Evolutionary conservation across 2,329 filamentous ascomycete genomes (phyloP).

Genomic region (Fusarium setosum): DNA sequence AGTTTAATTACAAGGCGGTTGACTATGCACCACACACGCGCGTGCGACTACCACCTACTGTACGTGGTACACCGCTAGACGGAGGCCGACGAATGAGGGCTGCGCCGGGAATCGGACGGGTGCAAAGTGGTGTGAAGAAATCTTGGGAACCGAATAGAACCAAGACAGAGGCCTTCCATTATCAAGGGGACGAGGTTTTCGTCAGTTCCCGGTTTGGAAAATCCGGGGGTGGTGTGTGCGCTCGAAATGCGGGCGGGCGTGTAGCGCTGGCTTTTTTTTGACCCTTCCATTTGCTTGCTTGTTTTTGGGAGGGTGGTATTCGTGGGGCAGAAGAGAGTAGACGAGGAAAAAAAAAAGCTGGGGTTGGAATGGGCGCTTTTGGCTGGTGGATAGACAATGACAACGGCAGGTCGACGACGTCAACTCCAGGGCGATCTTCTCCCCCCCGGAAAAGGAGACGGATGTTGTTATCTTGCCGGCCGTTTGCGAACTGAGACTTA

Average conservation of each 20-base stretch:
- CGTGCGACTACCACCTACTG: slow-evolving; percentile 10
- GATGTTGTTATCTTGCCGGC: slow-evolving; percentile 10
- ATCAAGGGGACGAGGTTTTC: no score
- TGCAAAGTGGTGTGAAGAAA: slow-evolving; percentile 34
- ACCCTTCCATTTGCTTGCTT: slow-evolving; percentile 6
- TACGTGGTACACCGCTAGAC: slow-evolving; percentile 38
- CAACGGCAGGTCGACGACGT: slow-evolving; percentile 27
- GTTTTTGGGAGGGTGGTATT: slow-evolving; percentile 33
- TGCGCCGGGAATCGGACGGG: slow-evolving; percentile 28
- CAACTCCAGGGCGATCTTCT: slow-evolving; percentile 27
- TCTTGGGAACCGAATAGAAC: slow-evolving; percentile 29
- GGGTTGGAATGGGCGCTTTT: slow-evolving; percentile 29
- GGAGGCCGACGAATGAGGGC: slow-evolving; percentile 28
- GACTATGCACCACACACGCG: slow-evolving; percentile 23
- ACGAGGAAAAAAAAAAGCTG: slow-evolving; percentile 23
- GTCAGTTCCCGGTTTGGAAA: no score
- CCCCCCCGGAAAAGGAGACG: not conserved
- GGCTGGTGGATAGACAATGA: slow-evolving; percentile 29
- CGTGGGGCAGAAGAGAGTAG: slow-evolving; percentile 19
- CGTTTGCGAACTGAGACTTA: slow-evolving; percentile 8
- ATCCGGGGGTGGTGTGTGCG: slow-evolving; percentile 38
- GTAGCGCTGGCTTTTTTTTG: slow-evolving; percentile 8
- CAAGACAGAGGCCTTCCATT: slow-evolving; percentile 12
- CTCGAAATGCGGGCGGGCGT: slow-evolving; percentile 24
- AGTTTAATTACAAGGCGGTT: slow-evolving; percentile 18